These are phyloP conservation scores for Juglanconis oblonga DNA, from an alignment of 2,329 filamentous ascomycete species.

Conservation along the genomic window DNA sequence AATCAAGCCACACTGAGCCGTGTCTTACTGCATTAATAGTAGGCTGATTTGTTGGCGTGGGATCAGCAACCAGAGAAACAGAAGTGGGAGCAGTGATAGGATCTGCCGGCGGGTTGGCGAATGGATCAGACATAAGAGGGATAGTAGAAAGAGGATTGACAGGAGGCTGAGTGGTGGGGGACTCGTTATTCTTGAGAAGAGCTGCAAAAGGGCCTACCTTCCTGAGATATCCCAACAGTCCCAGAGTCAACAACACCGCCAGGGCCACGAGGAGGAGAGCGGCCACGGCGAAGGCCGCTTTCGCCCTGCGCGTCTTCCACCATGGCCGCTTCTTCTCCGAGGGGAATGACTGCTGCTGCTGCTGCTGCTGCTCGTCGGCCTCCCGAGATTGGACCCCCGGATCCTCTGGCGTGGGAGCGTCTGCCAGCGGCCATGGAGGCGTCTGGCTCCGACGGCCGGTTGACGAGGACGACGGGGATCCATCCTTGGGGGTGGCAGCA, in stretches of 20 bases:
- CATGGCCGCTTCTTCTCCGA: constrained; percentile 7
- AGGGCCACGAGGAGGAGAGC: constrained; percentile 10
- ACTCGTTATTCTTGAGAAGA: background rate
- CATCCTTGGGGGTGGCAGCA: constrained; percentile 8
- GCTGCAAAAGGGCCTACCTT: constrained; percentile 16
- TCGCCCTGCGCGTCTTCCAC: constrained; percentile 15
- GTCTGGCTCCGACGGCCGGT: background rate
- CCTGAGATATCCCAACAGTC: constrained; percentile 15
- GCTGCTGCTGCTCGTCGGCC: background rate
- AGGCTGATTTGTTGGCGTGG: constrained; percentile 1
- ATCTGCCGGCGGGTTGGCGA: background rate
- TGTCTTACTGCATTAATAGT: constrained; percentile 12
- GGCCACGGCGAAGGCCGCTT: constrained; percentile 1
- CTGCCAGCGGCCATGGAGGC: background rate
- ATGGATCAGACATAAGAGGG: constrained; percentile 4
- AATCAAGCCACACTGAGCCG: background rate
- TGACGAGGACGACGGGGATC: constrained; percentile 11
- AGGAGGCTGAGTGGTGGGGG: background rate
- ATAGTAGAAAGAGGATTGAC: constrained; percentile 12
- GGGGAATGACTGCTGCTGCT: background rate
- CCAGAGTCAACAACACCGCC: constrained; percentile 17
- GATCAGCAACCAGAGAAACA: background rate
- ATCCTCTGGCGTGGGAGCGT: background rate
- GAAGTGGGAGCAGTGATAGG: no score
- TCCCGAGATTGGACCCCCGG: background rate